These are phyloP conservation scores for Apiospora rasikravindrae DNA, from an alignment of 2,329 filamentous ascomycete genomes.

Conservation along the genomic window DNA sequence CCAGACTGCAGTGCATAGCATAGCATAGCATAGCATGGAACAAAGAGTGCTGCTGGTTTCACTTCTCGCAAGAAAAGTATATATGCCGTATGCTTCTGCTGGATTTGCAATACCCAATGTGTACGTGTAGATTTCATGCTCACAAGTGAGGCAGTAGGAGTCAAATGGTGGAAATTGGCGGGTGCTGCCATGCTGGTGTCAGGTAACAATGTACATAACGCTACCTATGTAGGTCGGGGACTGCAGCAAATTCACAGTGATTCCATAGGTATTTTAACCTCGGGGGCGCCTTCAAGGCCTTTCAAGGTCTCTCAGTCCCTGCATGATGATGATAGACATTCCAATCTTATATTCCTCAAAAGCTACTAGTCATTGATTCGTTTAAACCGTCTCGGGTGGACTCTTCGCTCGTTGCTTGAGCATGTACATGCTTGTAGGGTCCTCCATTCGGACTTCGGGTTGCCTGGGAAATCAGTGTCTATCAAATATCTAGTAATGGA, in stretches of 20 bases:
- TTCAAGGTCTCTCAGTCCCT: background rate
- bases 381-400: background rate
- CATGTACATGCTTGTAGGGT: background rate
- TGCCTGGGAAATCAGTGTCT: background rate
- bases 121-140: background rate
- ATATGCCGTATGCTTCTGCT: background rate
- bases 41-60: conserved; percentile 4
- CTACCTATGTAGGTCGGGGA: background rate
- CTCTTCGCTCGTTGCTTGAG: background rate
- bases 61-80: background rate
- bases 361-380: background rate
- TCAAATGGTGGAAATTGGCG: background rate
- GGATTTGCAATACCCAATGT: background rate
- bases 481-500: background rate
- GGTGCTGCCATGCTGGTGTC: background rate
- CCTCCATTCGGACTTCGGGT: background rate
- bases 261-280: background rate
- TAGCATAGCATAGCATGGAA: background rate
- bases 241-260: background rate
- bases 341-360: conserved; percentile 5
- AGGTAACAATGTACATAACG: background rate
- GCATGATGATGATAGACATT: conserved; percentile 11
- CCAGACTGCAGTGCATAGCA: background rate
- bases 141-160: background rate
- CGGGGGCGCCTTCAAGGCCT: background rate